A percentile compares a stretch with the other conserved stretches of the same genome.
phyloP scores from a whole-genome alignment of 2,329 filamentous ascomycete species.

The Aquanectria penicillioides region DNA sequence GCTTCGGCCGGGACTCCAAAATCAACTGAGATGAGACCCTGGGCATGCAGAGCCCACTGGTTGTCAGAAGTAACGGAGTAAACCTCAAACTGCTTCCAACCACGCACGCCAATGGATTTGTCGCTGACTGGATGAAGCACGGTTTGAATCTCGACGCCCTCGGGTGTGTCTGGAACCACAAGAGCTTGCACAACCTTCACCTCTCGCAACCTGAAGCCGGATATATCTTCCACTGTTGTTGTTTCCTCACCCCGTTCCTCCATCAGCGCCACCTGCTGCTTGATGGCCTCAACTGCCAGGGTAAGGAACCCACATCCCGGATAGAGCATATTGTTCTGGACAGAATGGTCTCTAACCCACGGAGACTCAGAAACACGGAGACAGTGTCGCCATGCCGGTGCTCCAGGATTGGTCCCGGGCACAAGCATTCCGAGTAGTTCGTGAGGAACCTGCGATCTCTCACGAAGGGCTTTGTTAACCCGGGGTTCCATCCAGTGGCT shows the following conservation, averaged over 20 bases:
- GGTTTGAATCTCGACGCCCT: neutral
- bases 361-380: neutral
- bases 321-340: neutral
- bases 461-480: neutral
- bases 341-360: neutral
- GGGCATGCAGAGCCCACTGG: neutral
- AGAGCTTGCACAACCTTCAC: neutral
- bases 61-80: neutral
- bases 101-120: neutral
- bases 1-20: neutral
- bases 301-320: neutral
- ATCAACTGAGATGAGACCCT: neutral
- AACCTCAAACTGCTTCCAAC: constrained; percentile 1
- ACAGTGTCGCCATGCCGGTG: neutral
- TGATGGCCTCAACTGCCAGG: neutral
- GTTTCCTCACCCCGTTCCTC: no score
- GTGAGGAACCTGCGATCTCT: neutral
- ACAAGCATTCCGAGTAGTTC: neutral
- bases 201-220: neutral
- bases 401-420: neutral
- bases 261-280: neutral
- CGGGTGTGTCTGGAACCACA: neutral
- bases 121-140: neutral
- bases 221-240: neutral
- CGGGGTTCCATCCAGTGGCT: neutral